phyloP scores from a whole-genome alignment of 2,329 filamentous ascomycete genomes.

The Claviceps spartinae region DNA sequence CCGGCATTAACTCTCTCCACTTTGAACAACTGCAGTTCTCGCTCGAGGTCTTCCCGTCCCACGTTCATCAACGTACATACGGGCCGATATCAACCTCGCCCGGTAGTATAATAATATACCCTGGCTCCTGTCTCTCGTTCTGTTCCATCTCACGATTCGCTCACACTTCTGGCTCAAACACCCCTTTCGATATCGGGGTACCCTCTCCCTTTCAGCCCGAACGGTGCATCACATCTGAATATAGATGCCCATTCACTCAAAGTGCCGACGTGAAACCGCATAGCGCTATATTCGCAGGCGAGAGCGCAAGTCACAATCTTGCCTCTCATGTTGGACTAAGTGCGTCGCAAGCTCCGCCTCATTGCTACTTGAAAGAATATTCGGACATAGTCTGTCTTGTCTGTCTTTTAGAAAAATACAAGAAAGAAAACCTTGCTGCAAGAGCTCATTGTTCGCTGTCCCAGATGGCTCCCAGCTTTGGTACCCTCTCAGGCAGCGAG shows the following conservation, averaged over 20 bases:
- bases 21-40: background rate
- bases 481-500: conserved; percentile 17
- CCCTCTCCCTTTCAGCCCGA: background rate
- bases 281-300: background rate
- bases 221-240: background rate
- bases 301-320: background rate
- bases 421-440: too few species aligned
- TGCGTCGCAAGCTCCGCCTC: background rate
- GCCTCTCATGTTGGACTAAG: conserved; percentile 1
- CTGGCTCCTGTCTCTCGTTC: background rate
- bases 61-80: conserved; percentile 5
- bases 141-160: background rate
- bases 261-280: background rate
- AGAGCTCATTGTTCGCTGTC: conserved; percentile 6
- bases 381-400: background rate
- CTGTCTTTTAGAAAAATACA: background rate
- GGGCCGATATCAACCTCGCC: conserved; percentile 12
- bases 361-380: background rate
- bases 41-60: conserved; percentile 8
- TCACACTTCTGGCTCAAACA: background rate
- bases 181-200: background rate
- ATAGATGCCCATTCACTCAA: background rate
- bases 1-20: background rate
- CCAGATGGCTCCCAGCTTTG: conserved; percentile 28
- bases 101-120: conserved; percentile 5